Percentiles rank a stretch among this genome's conserved stretches.
Conservation (phyloP, 768 basidiomycete species). For the Panus rudis region DNA sequence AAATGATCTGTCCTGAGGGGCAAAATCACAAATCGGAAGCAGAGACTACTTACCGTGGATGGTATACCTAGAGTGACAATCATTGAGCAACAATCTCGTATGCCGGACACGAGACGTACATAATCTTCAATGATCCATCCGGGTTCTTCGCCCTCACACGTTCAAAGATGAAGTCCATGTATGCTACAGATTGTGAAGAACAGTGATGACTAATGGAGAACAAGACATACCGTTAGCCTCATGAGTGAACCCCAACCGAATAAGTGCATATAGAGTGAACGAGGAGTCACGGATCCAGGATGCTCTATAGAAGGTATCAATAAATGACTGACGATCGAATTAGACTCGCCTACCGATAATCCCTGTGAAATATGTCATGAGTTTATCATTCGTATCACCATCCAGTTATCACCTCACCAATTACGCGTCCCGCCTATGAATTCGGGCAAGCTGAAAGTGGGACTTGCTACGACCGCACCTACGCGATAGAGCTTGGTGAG, state of each 20-base stretch:
- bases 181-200: slow-evolving; percentile 39
- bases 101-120: slow-evolving; percentile 49
- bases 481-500: slow-evolving; percentile 8
- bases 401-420: slow-evolving; percentile 46
- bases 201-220: slow-evolving; percentile 1
- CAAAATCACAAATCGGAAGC: background rate
- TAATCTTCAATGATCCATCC: slow-evolving; percentile 91
- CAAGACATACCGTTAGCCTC: slow-evolving; percentile 72
- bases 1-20: background rate
- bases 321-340: slow-evolving; percentile 31
- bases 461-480: slow-evolving; percentile 91
- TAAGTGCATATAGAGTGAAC: slow-evolving; percentile 91
- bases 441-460: slow-evolving; percentile 92
- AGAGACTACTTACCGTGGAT: slow-evolving; percentile 62
- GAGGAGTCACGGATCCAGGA: slow-evolving; percentile 95
- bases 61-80: slow-evolving; percentile 50
- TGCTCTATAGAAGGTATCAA: slow-evolving; percentile 34
- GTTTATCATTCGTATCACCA: background rate
- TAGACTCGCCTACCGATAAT: too few relatives aligned
- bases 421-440: slow-evolving; percentile 86
- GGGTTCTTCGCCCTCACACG: slow-evolving; percentile 77
- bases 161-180: slow-evolving; percentile 87
- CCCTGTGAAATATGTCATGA: slow-evolving; percentile 3
- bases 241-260: slow-evolving; percentile 88
- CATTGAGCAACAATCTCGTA: background rate